These are phyloP conservation scores for Xylaria sp. DNA, from an alignment of 2,329 filamentous ascomycete species.

Conservation along the genomic window DNA sequence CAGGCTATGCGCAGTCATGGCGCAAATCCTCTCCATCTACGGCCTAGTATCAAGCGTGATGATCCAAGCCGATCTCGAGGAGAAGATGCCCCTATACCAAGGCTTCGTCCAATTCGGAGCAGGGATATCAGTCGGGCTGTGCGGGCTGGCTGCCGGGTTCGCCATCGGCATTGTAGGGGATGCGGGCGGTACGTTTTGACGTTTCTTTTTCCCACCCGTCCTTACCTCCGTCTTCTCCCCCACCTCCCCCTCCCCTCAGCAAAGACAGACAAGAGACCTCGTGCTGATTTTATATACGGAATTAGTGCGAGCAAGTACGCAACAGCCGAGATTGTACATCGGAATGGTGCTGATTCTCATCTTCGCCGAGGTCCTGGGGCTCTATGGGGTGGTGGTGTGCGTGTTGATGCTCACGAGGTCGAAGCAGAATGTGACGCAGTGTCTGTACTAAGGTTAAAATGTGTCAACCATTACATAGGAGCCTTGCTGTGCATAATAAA, in stretches of 20 bases:
- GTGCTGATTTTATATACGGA: background rate
- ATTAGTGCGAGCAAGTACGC: slow-evolving; percentile 57
- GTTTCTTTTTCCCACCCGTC: background rate
- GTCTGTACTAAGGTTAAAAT: slow-evolving; percentile 48
- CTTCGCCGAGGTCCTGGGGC: slow-evolving; percentile 58
- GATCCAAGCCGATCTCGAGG: slow-evolving; percentile 54
- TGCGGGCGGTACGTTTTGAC: slow-evolving; percentile 53
- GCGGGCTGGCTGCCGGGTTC: slow-evolving; percentile 58
- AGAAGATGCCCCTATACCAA: slow-evolving; percentile 56
- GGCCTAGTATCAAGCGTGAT: slow-evolving; percentile 58
- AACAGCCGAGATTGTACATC: slow-evolving; percentile 58
- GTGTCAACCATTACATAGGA: background rate
- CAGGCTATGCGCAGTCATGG: slow-evolving; percentile 57
- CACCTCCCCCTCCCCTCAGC: background rate
- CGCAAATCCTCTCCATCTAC: slow-evolving; percentile 60
- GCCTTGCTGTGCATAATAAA: background rate
- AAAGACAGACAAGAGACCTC: background rate
- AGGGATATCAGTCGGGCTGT: slow-evolving; percentile 56
- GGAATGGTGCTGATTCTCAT: slow-evolving; percentile 61
- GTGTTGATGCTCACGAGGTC: slow-evolving; percentile 61
- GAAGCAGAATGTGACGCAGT: slow-evolving; percentile 52
- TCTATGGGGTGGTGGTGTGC: slow-evolving; percentile 52
- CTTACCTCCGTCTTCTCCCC: background rate
- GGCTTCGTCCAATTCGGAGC: slow-evolving; percentile 58
- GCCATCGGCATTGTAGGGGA: slow-evolving; percentile 60